Evolutionary conservation across 441 rosid species (phyloP), one percentile per base, ranked within the genome.

Genomic region (Arabidopsis hybrid): DNA sequence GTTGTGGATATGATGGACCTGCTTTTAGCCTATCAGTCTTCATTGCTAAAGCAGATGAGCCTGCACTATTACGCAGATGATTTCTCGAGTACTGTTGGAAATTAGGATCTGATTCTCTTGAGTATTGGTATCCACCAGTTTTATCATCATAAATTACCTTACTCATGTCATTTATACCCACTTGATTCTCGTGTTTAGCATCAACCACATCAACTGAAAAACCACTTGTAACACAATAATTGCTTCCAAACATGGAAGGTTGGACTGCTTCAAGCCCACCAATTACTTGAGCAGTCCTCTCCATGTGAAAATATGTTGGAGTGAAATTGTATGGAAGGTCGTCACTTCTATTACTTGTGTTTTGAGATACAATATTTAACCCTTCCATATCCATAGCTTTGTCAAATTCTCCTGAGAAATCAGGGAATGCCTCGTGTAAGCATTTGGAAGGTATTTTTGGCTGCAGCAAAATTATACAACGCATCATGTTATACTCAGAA

Each of bases 171-270:
- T 80, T 55, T 67, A 78, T 66, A 73, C 79, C 81, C 60, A 75
- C 68, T 78, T 84, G 86, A 82, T 80, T 81, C 67, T 82, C 84
- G 74, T 78, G 74, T 74, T 82, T 87, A 75, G 80, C 67, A 81
- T 79, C 81, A 65, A 79, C 65, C 72, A 53, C 47, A 42, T 83
- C 75, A 65, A 73, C 58, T 59, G 79, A 81, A 40, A 69, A 77
- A 31, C 81, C 73, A 81, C 75, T 77, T 45, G 81, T 75, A 42
- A 47, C 75, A 75, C 58, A 75, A 55, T 74, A 78, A 82, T 81
- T 81, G 82, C 76, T 83, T 58, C 69, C 77, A 59, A 66, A 67
- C 56, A 72, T 52, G 67, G 91, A 80, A 52, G 76, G 71, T 74
- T 64, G 80, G 77, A 64, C 66, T 73, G 53, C 70, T 66, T 71